Conservation (phyloP, 495 filamentous ascomycete species). For the Trichoderma parareesei region DNA sequence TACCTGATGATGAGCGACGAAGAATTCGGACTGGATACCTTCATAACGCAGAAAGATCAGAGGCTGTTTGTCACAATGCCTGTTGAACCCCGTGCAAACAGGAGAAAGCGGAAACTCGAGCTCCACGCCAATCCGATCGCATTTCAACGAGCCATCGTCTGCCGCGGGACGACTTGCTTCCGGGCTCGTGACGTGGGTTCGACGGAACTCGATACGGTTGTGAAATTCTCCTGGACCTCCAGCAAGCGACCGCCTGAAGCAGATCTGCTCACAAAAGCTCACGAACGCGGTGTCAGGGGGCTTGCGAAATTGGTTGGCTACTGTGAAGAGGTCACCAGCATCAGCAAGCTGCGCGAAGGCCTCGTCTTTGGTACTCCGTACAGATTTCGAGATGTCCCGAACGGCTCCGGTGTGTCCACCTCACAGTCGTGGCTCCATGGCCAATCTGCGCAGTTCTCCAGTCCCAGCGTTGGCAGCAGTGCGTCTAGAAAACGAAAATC, state of each 20-base stretch:
- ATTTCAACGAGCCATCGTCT: slow-evolving; percentile 19
- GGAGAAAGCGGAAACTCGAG: slow-evolving; percentile 20
- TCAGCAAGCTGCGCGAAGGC: slow-evolving; percentile 21
- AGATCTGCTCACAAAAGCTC: slow-evolving; percentile 20
- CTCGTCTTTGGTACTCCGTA: not conserved
- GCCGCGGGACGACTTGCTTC: slow-evolving; percentile 22
- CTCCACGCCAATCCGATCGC: slow-evolving; percentile 21
- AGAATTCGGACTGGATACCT: slow-evolving; percentile 14
- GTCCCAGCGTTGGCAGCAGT: too few relatives aligned
- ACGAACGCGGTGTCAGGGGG: slow-evolving; percentile 20
- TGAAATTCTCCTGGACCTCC: slow-evolving; percentile 26
- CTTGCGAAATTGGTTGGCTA: slow-evolving; percentile 20
- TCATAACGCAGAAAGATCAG: slow-evolving; percentile 3
- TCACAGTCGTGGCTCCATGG: too few relatives aligned
- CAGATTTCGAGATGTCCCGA: too few relatives aligned
- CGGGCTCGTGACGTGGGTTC: slow-evolving; percentile 19
- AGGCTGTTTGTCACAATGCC: slow-evolving; percentile 19
- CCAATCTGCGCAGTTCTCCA: too few relatives aligned
- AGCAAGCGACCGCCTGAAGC: slow-evolving; percentile 21
- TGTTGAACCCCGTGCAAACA: slow-evolving; percentile 17
- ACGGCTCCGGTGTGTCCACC: too few relatives aligned
- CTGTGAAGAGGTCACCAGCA: slow-evolving; percentile 22
- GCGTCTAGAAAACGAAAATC: too few relatives aligned
- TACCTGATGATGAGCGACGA: slow-evolving; percentile 22
- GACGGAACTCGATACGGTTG: slow-evolving; percentile 12